phyloP scores from a whole-genome alignment of 768 basidiomycete genomes.

The Polyporus arcularius region DNA sequence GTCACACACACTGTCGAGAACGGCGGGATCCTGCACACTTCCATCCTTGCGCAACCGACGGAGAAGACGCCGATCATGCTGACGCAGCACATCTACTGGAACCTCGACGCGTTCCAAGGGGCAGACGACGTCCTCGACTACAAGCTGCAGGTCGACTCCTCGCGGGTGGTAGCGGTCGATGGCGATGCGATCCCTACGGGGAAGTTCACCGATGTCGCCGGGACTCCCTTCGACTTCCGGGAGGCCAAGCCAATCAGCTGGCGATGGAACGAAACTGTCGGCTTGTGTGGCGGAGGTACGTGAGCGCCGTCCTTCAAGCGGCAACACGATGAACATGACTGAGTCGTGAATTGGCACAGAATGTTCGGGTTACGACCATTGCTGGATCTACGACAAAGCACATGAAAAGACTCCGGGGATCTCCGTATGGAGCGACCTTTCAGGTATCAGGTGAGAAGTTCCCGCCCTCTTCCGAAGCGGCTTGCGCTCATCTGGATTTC shows the following conservation, averaged over 20 bases:
- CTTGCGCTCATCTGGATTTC: not conserved
- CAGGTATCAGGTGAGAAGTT: slow-evolving; percentile 46
- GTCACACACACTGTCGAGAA: slow-evolving; percentile 49
- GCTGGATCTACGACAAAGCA: slow-evolving; percentile 49
- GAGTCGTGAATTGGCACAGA: slow-evolving; percentile 32
- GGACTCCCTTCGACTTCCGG: slow-evolving; percentile 46
- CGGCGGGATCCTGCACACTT: slow-evolving; percentile 43
- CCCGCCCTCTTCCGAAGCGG: not conserved
- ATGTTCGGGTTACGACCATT: slow-evolving; percentile 51
- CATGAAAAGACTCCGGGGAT: slow-evolving; percentile 33
- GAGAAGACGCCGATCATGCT: slow-evolving; percentile 60
- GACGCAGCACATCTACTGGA: slow-evolving; percentile 59
- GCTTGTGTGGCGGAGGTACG: slow-evolving; percentile 26
- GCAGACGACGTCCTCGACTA: slow-evolving; percentile 34
- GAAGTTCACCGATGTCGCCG: slow-evolving; percentile 27
- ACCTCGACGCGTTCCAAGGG: slow-evolving; percentile 53
- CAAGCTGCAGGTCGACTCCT: slow-evolving; percentile 27
- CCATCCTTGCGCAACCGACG: slow-evolving; percentile 47
- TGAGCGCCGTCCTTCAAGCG: too few species aligned
- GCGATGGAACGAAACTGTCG: slow-evolving; percentile 26
- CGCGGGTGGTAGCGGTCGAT: slow-evolving; percentile 41
- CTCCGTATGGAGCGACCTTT: slow-evolving; percentile 48
- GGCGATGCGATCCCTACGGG: slow-evolving; percentile 43
- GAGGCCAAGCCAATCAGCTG: slow-evolving; percentile 29
- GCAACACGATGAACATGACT: not conserved